A percentile compares a stretch with the other conserved stretches of the same genome.
phyloP scores from a whole-genome alignment of 2,329 filamentous ascomycete species.

The Sclerotinia trifoliorum region DNA sequence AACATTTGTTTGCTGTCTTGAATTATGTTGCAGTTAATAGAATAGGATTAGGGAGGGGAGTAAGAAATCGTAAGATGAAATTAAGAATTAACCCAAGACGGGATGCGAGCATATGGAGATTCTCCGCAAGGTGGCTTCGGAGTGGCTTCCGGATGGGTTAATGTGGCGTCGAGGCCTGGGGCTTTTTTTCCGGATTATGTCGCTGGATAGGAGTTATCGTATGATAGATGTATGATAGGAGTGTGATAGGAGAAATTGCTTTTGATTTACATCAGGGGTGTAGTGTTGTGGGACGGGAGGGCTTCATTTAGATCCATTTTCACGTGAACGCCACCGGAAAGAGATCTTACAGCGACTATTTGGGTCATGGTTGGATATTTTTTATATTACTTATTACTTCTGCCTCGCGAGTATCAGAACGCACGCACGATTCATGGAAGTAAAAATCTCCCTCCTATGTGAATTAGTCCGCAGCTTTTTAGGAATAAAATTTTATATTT shows the following conservation, averaged over 20 bases:
- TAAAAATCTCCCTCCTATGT: no score
- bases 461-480: no score
- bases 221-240: not conserved
- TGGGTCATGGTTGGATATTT: not conserved
- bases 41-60: not conserved
- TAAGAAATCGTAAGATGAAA: not conserved
- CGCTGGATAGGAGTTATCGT: not conserved
- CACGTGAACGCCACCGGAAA: not conserved
- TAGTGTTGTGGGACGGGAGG: no score
- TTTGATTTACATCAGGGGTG: not conserved
- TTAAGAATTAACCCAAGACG: not conserved
- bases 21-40: not conserved
- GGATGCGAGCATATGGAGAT: not conserved
- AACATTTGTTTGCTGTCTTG: not conserved
- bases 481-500: no score
- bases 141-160: not conserved
- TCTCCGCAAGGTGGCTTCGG: slow-evolving; percentile 7
- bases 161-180: not conserved
- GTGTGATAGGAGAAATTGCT: not conserved
- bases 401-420: no score
- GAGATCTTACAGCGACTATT: not conserved
- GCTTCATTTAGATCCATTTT: no score
- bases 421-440: no score
- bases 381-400: no score
- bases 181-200: not conserved